Percentiles rank a stretch among this genome's conserved stretches.
Evolutionary conservation across 495 filamentous ascomycete genomes (phyloP).

Genomic region (Penicillium coprophilum): DNA sequence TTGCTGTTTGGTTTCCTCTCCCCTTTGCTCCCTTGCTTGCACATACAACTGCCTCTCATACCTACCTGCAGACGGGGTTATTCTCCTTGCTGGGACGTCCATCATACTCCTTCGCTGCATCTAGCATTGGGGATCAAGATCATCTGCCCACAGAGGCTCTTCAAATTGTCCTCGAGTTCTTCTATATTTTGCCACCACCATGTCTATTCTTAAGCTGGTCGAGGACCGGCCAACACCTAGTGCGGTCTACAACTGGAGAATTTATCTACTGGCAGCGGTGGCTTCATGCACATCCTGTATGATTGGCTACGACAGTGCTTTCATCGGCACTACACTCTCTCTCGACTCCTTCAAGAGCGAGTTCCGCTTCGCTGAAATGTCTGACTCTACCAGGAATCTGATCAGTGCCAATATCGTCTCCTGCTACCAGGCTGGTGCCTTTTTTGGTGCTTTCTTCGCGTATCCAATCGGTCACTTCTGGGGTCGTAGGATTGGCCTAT

Average conservation of each 20-base stretch:
- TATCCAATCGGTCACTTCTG: slow-evolving; percentile 57
- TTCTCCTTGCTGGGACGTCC: background rate
- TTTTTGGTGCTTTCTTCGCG: slow-evolving; percentile 60
- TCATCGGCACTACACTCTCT: slow-evolving; percentile 71
- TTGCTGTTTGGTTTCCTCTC: slow-evolving; percentile 5
- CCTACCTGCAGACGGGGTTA: background rate
- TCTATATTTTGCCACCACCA: slow-evolving; percentile 27
- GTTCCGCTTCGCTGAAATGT: slow-evolving; percentile 55
- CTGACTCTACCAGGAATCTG: slow-evolving; percentile 41
- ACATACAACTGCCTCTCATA: background rate
- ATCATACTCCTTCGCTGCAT: slow-evolving; percentile 3
- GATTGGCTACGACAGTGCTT: slow-evolving; percentile 73
- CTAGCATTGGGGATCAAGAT: slow-evolving; percentile 16
- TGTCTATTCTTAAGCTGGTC: slow-evolving; percentile 61
- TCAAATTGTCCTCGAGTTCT: background rate
- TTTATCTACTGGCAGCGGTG: slow-evolving; percentile 65
- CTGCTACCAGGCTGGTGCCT: slow-evolving; percentile 66
- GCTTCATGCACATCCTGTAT: slow-evolving; percentile 71
- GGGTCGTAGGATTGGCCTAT: slow-evolving; percentile 55
- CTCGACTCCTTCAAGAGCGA: slow-evolving; percentile 62
- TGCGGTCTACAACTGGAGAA: slow-evolving; percentile 75
- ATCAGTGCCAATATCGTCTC: slow-evolving; percentile 70
- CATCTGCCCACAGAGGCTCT: background rate
- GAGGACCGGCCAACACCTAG: slow-evolving; percentile 68
- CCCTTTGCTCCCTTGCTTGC: background rate